Evolutionary conservation across 495 filamentous ascomycete genomes (phyloP), one percentile per base, ranked within the genome.

Genomic region (Filosporella fistucella): DNA sequence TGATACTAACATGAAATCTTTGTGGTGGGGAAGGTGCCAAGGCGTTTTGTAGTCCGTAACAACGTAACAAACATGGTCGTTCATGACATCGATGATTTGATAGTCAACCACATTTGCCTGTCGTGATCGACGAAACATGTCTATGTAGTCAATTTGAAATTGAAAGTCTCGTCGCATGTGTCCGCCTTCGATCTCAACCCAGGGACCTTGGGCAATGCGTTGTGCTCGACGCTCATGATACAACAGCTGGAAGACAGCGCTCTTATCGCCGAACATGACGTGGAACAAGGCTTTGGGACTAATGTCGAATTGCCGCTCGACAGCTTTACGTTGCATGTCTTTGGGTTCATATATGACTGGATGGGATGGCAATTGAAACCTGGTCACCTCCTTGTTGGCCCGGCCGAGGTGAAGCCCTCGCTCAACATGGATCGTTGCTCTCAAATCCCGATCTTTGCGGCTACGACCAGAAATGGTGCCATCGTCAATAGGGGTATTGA

Each of bases 41-140:
- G 91, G 90, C 0, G 80, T 86, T 57, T 88, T 89, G 51, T 81
- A 80, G 61, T 96, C 88, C 12, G 88, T 89, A 37, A 97, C 77
- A 30, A 96, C 89, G 63, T 98, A 98, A 63, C 90, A 96, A 35
- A 97, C 75, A 61, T 97, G 91, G 53, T 97, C 94, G 64, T 91
- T 95, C 56, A 87, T 78, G 17, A 95, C 76, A 45, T 98, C 93
- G 47, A 98, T 89, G 50, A 85, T 80, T 61, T 98, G 93, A 54
- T 86, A 81, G 65, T 97, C 93, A 2, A 77, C 74, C 28, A 95
- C 79, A 40, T 80, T 76, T 50, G 72, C 72, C 39, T 75, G 67
- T 43, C 72, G 74, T 57, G 62, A 56, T 57, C 68, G 74, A 69
- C 87, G 77, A 23, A 93, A 66, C 44, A 84, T 64, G 59, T 85